A percentile compares a stretch with the other conserved stretches of the same genome.
Conservation (phyloP, 768 basidiomycete species). For the Suillus placidus region DNA sequence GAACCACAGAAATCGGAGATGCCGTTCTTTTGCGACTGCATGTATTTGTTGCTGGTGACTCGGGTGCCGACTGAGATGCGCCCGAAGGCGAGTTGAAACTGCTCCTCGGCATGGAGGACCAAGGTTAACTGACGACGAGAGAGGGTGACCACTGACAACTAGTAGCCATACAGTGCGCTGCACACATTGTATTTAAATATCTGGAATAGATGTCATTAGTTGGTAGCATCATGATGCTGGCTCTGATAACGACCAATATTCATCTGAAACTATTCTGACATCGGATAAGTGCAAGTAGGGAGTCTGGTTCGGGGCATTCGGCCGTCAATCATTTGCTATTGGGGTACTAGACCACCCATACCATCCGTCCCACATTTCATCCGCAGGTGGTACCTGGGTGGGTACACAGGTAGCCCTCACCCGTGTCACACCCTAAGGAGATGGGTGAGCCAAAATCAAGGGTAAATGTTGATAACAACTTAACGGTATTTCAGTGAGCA, state of each 20-base stretch:
- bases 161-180: not conserved
- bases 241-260: not conserved
- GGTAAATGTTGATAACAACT: slow-evolving; percentile 4
- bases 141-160: not conserved
- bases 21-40: too few species aligned
- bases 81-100: too few species aligned
- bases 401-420: not conserved
- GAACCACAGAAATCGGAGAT: not conserved
- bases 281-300: not conserved
- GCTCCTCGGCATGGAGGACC: not conserved
- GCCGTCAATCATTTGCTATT: not conserved
- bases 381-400: not conserved
- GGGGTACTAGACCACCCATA: slow-evolving; percentile 1
- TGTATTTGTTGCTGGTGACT: too few species aligned
- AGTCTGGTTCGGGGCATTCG: not conserved
- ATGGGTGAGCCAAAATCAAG: slow-evolving; percentile 59
- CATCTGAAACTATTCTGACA: not conserved
- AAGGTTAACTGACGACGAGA: not conserved
- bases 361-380: not conserved
- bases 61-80: not conserved
- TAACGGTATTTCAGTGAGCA: slow-evolving; percentile 60
- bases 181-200: not conserved
- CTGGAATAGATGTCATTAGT: not conserved
- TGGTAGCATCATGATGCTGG: not conserved
- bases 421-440: slow-evolving; percentile 40